Base-by-base conservation (phyloP, 306 rosid species). In the Aeschynomene evenia region DNA sequence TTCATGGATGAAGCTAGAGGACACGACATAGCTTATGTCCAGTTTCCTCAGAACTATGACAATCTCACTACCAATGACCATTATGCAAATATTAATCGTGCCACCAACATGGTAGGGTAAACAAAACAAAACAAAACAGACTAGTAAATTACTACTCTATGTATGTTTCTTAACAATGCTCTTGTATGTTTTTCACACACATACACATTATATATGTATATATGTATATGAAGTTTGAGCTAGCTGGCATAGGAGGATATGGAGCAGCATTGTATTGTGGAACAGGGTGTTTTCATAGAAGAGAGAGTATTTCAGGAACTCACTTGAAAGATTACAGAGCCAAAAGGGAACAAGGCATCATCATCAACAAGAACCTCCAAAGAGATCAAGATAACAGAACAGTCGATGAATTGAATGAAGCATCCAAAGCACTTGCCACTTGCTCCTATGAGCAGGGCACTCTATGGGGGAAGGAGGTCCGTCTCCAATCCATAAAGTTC, bases 231-330 rank as follows among this genome's bases (percentile, higher is more conserved):
- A 65, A 91, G 95, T 6, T 84, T 67, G 90, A 88, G 67, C 66
- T 77, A 19, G 77, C 85, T 19, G 90, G 89, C 7, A 0, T 81
- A 16, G 68, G 78, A 56, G 90, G 95, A 39, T 59, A 75, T 58
- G 90, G 82, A 21, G 81, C 81, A 9, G 62, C 95, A 9, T n/a
- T 86, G 54, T 91, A 81, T 57, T 67, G 84, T 58, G 97, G 97
- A 57, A 86, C 97, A 10, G 92, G 92, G 12, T 83, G 90, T 54
- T 81, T 88, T 54, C 97, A 90, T 75, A 23, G 95, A 64, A 82
- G 92, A 81, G 87, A 81, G 33, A 79, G 86, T 73, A 78, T 91
- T 0, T 39, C 57, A 2, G 95, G 95, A 40, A 68, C 78, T 53
- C 63, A 75, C 52, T 26, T 72, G 20, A 76, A 62, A 67, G 86